Evolutionary conservation across 2,329 filamentous ascomycete species (phyloP).

Genomic region (Elsinoe necatrix): DNA sequence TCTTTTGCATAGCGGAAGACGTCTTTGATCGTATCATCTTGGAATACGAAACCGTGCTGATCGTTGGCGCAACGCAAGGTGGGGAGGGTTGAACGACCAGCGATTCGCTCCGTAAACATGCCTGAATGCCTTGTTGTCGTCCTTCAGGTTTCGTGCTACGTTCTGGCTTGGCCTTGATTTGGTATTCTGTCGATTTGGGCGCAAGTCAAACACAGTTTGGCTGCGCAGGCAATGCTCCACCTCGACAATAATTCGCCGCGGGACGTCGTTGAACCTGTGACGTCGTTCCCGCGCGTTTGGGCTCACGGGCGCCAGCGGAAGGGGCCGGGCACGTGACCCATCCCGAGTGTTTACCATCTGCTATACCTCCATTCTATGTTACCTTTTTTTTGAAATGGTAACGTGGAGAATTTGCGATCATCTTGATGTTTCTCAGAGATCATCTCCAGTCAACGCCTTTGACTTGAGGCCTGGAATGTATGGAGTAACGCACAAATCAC

Average conservation of each 20-base stretch:
- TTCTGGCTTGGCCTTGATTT: background rate
- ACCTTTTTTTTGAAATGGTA: no score
- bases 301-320: background rate
- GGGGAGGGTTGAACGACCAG: background rate
- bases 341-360: no score
- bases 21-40: slow-evolving; percentile 50
- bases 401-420: no score
- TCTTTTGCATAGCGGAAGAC: slow-evolving; percentile 79
- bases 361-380: no score
- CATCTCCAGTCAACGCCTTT: no score
- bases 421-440: no score
- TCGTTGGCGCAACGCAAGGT: background rate
- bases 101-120: background rate
- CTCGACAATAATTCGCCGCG: slow-evolving; percentile 6
- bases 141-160: background rate
- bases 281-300: slow-evolving; percentile 7
- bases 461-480: no score
- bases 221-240: background rate
- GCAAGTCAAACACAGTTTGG: slow-evolving; percentile 1
- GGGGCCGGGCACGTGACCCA: background rate
- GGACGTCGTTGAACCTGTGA: slow-evolving; percentile 10
- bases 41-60: background rate
- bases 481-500: no score
- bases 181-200: background rate
- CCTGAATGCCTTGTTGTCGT: slow-evolving; percentile 1